Evolutionary conservation across 2,329 filamentous ascomycete genomes (phyloP), one percentile per base, ranked within the genome.

Genomic region (Nothophoma quercina): DNA sequence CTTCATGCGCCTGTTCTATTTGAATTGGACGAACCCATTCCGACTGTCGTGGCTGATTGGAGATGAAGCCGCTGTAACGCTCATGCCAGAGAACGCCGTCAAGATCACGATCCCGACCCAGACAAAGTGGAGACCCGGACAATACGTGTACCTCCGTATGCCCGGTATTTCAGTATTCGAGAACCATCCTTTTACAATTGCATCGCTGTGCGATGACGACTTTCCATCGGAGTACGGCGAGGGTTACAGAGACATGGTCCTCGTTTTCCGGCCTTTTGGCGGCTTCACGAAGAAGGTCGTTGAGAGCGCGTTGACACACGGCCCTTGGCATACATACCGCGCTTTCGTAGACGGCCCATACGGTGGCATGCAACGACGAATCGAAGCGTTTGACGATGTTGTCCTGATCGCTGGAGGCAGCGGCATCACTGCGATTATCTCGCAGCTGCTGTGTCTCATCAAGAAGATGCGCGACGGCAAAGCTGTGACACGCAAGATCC

Each of bases 391-490:
- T 65, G 93, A 98, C 61, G 93, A 93, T 15, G 92, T 95, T 46
- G 88, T 98, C 30, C 83, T 98, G 47, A 92, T 98, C 65, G 93
- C 93, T 0, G 95, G 95, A 40, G 95, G 95, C 34, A 96, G 91
- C 62, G 93, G 93, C 21, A 95, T 98, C 69, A 98, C 95, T 0
- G 92, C 93, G 7, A 85, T 97, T 54, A 90, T 96, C 70, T 96
- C 91, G 7, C 92, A 98, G 70, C 80, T 98, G 2, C 81, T 97
- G 18, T 91, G 96, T 62, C 80, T 98, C n/a, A 96, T 97, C 77
- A 97, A 96, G 77, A 87, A 92, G 53, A 96, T 98, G 88, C 87
- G 92, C 53, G 93, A 96, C 69, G 90, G 91, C 41, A 96, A 96
- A 74, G 93, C 93, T 26, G 91, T 96, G 35, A 97, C 93, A 2